Base-by-base conservation (phyloP, 2,329 filamentous ascomycete genomes). In the Thelonectria rubi region DNA sequence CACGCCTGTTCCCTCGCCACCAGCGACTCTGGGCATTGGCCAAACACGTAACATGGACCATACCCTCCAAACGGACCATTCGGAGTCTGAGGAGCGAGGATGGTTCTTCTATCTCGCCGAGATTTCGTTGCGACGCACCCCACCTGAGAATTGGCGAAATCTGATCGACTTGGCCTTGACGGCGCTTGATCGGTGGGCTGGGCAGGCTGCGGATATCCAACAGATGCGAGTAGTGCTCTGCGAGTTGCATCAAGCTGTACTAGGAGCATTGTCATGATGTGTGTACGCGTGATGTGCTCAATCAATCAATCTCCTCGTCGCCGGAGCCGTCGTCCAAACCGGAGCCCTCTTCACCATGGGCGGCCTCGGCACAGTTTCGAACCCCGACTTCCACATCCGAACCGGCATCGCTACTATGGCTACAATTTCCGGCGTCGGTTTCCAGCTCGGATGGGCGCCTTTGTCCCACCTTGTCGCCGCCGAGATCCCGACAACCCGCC, bases 381-480 rank as follows among this genome's bases (percentile, higher is more conserved):
- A 58, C 21, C 48, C 48, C 17, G 24, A 39, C 17, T 21, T 30
- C 32, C 18, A 21, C 10, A 24, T 42, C 3, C 24, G 32, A 21
- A 46, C 32, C 20, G 40, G 48, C 8, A 48, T 49, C 26, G 49
- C 26, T 0, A n/a, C 43, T 18, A 58, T 58, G 56, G 26, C 40
- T 3, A 46, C 21, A 30, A 24, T 54, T 4, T 53, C 52, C 21
- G 32, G 30, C 4, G 40, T 39, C n/a, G 47, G 47, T 5, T 37
- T 50, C 17, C 12, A n/a, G 17, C 26, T 37, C 9, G 47, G 47
- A 10, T 50, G 17, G 73, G 76, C 69, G 3, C 75, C 74, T 7
- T 50, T 76, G 0, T 68, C 70, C 9, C 75, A 78, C 58, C 72
- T 78, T 10, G 66, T 78, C 15, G 69, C 71, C 2, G 73, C 75